Evolutionary conservation across 345 rosid species (phyloP).

Genomic region (Moringa oleifera): DNA sequence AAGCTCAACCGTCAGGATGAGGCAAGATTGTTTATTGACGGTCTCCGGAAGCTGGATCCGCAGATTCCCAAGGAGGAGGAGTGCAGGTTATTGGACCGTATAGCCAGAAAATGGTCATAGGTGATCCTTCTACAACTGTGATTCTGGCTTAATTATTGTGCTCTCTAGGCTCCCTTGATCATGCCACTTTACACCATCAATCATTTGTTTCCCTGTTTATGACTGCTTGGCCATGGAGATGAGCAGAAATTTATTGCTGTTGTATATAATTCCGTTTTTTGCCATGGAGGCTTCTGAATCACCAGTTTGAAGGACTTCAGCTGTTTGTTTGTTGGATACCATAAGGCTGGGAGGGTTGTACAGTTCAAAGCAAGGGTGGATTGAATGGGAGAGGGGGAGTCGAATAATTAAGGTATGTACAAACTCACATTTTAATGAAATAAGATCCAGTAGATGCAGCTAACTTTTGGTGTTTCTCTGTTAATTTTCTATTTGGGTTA

Average conservation of each 20-base stretch:
- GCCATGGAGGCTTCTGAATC: background rate
- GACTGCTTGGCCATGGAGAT: background rate
- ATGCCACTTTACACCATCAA: too few species aligned
- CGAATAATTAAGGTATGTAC: too few species aligned
- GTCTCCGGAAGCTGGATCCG: constrained; percentile 62
- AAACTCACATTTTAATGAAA: too few species aligned
- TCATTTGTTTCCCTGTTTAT: background rate
- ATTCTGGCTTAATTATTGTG: background rate
- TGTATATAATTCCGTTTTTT: background rate
- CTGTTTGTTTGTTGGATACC: too few species aligned
- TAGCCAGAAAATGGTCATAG: constrained; percentile 54
- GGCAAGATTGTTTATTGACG: constrained; percentile 51
- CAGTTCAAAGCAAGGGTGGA: too few species aligned
- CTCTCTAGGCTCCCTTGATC: background rate
- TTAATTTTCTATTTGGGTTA: too few species aligned
- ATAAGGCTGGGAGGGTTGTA: too few species aligned
- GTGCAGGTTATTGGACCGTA: constrained; percentile 54
- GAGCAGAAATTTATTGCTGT: background rate
- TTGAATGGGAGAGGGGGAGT: too few species aligned
- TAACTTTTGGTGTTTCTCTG: too few species aligned
- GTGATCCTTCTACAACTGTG: background rate
- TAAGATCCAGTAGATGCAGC: too few species aligned
- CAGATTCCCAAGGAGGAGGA: constrained; percentile 46
- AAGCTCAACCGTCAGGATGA: constrained; percentile 57
- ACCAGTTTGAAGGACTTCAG: background rate